Base-by-base conservation (phyloP, 176 grass and related monocot genomes). In the Zea mays region DNA sequence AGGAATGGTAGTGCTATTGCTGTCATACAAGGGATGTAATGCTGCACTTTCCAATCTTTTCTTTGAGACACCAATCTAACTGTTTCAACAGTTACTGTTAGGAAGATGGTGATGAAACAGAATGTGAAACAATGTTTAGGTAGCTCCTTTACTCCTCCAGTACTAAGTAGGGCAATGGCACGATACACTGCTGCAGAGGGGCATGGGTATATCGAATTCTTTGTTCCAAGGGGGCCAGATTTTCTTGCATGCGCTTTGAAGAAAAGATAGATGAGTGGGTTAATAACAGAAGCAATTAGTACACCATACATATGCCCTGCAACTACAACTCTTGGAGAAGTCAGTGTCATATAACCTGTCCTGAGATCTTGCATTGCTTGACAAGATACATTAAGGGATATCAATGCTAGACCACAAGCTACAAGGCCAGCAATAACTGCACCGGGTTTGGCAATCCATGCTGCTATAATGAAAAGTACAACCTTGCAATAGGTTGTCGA, bases 281-380 rank as follows among this genome's bases (percentile, higher is more conserved):
- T 84, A 7, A 88, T 36, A 15, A 84, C 19, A 19, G 81, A 69
- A 7, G 76, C 70, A 8, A 84, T 14, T 9, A 55, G 6, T 19
- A 80, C 12, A 14, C 90, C 90, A 3, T 69, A 54, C 17, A 86
- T 46, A 51, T 88, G 86, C 3, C 76, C 87, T 3, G 82, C 33
- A 7, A 84, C 61, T 62, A 92, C 83, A 47, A 68, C 62, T 38
- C 46, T 44, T 47, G 84, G 83, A 0, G 90, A 92, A 3, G 90
- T 83, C 4, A 88, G 34, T 9, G 90, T 92, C 90, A 86, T 64
- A 41, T 78, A 88, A 17, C 65, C 80, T 37, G 83, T 81, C 83
- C 86, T 92, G 45, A 84, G 47, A 41, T 92, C 90, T 40, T 84
- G 80, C 51, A 88, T 88, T 3, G 64, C 71, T 8, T 92, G 74